A percentile compares a stretch with the other conserved stretches of the same genome.
These are phyloP conservation scores for Lasiodiplodia sp. DNA, from an alignment of 2,329 filamentous ascomycete species.

Conservation along the genomic window DNA sequence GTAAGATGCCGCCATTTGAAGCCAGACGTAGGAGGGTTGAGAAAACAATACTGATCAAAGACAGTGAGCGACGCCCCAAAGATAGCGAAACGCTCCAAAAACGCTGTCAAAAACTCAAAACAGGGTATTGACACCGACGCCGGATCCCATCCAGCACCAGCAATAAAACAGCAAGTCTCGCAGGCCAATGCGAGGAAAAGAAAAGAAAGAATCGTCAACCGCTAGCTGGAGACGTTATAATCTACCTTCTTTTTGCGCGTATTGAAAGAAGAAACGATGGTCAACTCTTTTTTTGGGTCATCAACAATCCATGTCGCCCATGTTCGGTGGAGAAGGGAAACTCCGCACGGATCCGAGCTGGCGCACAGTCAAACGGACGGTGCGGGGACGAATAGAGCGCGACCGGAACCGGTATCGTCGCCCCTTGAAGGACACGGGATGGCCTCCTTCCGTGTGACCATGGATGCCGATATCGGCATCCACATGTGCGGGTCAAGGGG, in stretches of 20 bases:
- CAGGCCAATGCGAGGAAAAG: neutral
- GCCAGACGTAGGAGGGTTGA: neutral
- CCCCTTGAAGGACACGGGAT: neutral
- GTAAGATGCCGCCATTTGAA: neutral
- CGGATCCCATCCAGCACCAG: conserved; percentile 14
- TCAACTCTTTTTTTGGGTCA: neutral
- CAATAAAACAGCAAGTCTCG: neutral
- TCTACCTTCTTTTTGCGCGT: conserved; percentile 9
- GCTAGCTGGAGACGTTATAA: neutral
- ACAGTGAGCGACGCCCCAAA: conserved; percentile 1
- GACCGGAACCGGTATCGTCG: neutral
- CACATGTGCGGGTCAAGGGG: conserved; percentile 10
- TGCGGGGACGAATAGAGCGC: neutral
- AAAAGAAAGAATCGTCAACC: neutral
- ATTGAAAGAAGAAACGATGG: neutral
- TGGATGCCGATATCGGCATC: conserved; percentile 20
- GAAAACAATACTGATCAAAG: conserved; percentile 5
- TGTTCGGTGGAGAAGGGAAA: neutral
- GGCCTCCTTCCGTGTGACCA: conserved; percentile 4
- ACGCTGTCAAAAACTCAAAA: neutral
- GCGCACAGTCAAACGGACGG: neutral
- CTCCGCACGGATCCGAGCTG: neutral
- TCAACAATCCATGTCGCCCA: neutral
- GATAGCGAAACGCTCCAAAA: conserved; percentile 3
- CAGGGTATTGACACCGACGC: conserved; percentile 28